Base-by-base conservation (phyloP, 2,329 filamentous ascomycete species). In the Cucurbitaria berberidis region DNA sequence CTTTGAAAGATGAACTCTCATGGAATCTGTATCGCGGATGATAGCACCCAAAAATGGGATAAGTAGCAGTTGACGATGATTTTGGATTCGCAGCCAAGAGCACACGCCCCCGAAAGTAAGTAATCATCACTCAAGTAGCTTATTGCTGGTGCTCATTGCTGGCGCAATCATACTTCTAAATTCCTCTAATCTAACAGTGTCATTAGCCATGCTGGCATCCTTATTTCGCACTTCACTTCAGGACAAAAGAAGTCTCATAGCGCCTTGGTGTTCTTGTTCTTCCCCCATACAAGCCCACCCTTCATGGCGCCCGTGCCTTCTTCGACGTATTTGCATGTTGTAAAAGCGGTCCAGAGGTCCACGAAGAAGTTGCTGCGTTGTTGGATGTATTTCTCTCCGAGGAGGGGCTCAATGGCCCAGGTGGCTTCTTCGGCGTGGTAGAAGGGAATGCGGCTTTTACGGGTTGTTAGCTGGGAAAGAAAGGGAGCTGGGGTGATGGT, bases 401-500 rank as follows among this genome's bases (percentile, higher is more conserved):
- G 63, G 5, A 68, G 40, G 29, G 62, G 63, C 1, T 49, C 54
- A 40, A 70, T 58, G 7, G 67, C 66, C 52, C 51, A 56, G 0
- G 67, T 69, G 0, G 66, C 67, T 38, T 69, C 66, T 47, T 68
- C 60, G 8, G 59, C 59, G 43, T 70, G 60, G 51, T 70, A 69
- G 48, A 65, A 65, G 11, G 67, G 67, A 36, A 69, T 67, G 5
- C 64, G 63, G 3, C 66, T 69, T 22, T 15, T 21, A 8, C 2
- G 30, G 5, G 13, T n/a, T 4, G 21, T 68, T 35, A 66, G 57
- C 16, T 11, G 11, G 11, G 9, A 19, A 7, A 4, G 9, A 19
- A 7, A 4, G 16, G 15, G 13, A 39, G 6, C 6, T 15, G n/a
- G 15, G 13, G 22, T 18, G 3, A 8, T 6, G 18, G 5, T 15